Conservation (phyloP, 2,329 filamentous ascomycete genomes). For the Exophiala oligosperma region DNA sequence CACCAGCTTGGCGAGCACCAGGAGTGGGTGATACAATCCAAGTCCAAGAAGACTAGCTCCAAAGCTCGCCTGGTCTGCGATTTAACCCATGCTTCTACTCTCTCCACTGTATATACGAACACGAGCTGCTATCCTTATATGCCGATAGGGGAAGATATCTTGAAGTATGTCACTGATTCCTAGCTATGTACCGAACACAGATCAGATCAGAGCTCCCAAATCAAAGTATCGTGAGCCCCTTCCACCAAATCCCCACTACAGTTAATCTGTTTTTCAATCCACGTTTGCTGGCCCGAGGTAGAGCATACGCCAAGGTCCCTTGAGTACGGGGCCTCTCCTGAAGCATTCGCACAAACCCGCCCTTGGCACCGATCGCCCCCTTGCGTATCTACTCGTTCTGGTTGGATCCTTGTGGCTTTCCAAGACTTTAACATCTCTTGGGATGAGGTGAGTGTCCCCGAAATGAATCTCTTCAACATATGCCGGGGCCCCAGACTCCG, state of each 20-base stretch:
- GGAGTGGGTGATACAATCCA: neutral
- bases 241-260: neutral
- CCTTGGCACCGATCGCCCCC: neutral
- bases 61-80: neutral
- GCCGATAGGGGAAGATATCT: too few species aligned
- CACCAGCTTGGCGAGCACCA: neutral
- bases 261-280: neutral
- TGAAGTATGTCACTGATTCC: too few species aligned
- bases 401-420: neutral
- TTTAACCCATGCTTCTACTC: neutral
- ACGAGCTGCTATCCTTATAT: too few species aligned
- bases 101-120: too few species aligned
- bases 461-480: slow-evolving; percentile 4
- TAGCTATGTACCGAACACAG: too few species aligned
- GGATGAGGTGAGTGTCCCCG: neutral
- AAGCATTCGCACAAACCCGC: neutral
- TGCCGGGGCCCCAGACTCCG: slow-evolving; percentile 12
- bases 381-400: neutral
- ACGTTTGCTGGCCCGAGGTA: neutral
- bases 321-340: neutral
- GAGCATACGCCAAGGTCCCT: neutral
- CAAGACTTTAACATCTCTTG: neutral
- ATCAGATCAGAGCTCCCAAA: too few species aligned
- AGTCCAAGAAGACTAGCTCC: neutral
- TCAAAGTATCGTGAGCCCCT: too few species aligned